Base-by-base conservation (phyloP, 139 green algal genomes). In the Yamagishiella unicocca region DNA sequence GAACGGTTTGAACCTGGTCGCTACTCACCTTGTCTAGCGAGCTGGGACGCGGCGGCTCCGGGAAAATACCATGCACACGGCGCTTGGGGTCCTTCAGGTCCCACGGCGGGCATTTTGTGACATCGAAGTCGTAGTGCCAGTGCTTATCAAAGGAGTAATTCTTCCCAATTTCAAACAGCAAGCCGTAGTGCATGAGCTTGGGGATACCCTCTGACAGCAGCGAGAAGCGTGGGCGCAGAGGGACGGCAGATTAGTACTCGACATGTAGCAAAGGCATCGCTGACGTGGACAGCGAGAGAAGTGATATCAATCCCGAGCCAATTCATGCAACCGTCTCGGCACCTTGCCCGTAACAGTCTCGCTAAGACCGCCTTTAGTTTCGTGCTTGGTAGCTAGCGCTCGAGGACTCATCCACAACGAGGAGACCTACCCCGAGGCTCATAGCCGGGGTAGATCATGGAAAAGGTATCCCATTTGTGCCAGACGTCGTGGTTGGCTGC, bases 151-250 rank as follows among this genome's bases (percentile, higher is more conserved):
- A 93, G 37, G 76, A 84, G 88, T 89, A 93, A 27, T 85, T 64
- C n/a, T 83, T 87, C 0, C 87, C 83, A 1, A 96, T 71, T 4
- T 91, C 71, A 33, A 94, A 95, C 33, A 92, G 38, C 82, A 99
- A 90, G 19, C 96, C 96, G 79, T 99, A 99, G 91, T 99, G 96
- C 83, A 98, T 92, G 62, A 98, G 90, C 64, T 94, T 95, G 19
- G 96, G 95, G 22, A 94, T 88, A 42, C 87, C 91, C 68, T 87
- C 82, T 87, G 82, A 31, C 2, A 17, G 67, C 58, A 21, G 58
- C 58, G 21, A 31, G 22, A 10, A 68, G 58, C 58, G 22, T 35
- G 58, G 58, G 25, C 24, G n/a, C n/a, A n/a, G n/a, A n/a, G n/a
- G n/a, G n/a, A n/a, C n/a, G n/a, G n/a, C n/a, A n/a, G n/a, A n/a